phyloP scores from a whole-genome alignment of 2,329 filamentous ascomycete genomes.

The Periconia digitata region DNA sequence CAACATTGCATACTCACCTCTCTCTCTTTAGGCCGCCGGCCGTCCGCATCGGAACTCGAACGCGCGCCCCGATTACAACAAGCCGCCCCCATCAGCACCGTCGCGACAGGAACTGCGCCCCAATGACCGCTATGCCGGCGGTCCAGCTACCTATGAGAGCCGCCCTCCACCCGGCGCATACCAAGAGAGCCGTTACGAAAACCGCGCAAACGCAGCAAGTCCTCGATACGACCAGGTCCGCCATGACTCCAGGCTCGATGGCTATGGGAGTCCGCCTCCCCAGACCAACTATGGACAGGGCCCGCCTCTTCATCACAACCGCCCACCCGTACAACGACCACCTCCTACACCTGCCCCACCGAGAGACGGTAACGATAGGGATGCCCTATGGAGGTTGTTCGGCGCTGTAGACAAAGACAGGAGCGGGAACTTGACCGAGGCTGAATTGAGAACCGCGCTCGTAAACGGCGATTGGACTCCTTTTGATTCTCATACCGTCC shows the following conservation, averaged over 20 bases:
- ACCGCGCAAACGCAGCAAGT: conserved; percentile 26
- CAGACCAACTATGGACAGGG: conserved; percentile 53
- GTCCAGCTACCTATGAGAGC: conserved; percentile 27
- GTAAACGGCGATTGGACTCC: conserved; percentile 96
- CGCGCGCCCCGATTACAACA: conserved; percentile 46
- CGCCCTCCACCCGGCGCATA: conserved; percentile 44
- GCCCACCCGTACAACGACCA: conserved; percentile 56
- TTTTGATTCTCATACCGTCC: conserved; percentile 91
- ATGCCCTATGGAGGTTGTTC: conserved; percentile 77
- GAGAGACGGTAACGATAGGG: conserved; percentile 66
- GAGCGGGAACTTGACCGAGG: conserved; percentile 80
- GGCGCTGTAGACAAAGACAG: conserved; percentile 85
- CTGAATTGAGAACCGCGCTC: conserved; percentile 83
- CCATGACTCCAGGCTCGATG: conserved; percentile 31
- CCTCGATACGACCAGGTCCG: conserved; percentile 19
- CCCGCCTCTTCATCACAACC: conserved; percentile 64
- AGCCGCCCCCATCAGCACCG: conserved; percentile 43
- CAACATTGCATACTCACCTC: conserved; percentile 1
- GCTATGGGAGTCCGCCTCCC: conserved; percentile 50
- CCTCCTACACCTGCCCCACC: conserved; percentile 53
- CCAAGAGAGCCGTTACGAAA: conserved; percentile 37
- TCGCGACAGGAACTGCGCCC: conserved; percentile 39
- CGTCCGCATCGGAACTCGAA: conserved; percentile 40
- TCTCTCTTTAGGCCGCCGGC: conserved; percentile 41
- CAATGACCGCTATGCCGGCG: conserved; percentile 29